These are phyloP conservation scores for Metarhizium humberi DNA, from an alignment of 2,329 filamentous ascomycete species.

Conservation along the genomic window DNA sequence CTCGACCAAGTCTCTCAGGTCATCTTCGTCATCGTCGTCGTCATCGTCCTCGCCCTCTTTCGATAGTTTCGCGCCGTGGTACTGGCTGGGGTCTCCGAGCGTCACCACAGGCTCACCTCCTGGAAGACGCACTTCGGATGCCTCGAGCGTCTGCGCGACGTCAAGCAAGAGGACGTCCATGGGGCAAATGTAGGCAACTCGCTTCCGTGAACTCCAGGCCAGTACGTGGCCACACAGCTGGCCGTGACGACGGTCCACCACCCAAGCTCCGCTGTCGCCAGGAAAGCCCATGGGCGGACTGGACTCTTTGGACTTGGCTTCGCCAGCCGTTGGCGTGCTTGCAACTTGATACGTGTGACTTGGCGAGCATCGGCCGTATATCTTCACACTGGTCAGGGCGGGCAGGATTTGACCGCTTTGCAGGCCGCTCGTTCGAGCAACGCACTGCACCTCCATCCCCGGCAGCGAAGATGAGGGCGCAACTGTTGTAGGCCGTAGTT, in stretches of 20 bases:
- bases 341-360: conserved; percentile 60
- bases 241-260: conserved; percentile 71
- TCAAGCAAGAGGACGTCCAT: conserved; percentile 88
- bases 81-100: conserved; percentile 10
- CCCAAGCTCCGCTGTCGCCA: conserved; percentile 89
- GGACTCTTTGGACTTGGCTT: conserved; percentile 9
- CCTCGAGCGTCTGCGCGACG: conserved; percentile 69
- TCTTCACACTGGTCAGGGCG: conserved; percentile 74
- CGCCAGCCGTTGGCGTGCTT: conserved; percentile 21
- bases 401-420: conserved; percentile 70
- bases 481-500: conserved; percentile 46
- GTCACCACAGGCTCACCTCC: conserved; percentile 39
- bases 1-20: conserved; percentile 14
- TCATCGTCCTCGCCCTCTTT: conserved; percentile 8
- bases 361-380: conserved; percentile 74
- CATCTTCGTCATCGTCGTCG: conserved; percentile 14
- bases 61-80: background rate
- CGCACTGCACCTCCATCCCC: conserved; percentile 74
- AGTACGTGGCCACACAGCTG: conserved; percentile 83
- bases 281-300: conserved; percentile 53
- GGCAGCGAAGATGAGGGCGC: conserved; percentile 54
- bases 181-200: conserved; percentile 83
- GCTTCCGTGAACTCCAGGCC: conserved; percentile 73
- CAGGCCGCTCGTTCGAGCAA: conserved; percentile 77
- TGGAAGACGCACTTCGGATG: conserved; percentile 61